Conservation (phyloP, 768 basidiomycete species). For the Podaxis sp. region DNA sequence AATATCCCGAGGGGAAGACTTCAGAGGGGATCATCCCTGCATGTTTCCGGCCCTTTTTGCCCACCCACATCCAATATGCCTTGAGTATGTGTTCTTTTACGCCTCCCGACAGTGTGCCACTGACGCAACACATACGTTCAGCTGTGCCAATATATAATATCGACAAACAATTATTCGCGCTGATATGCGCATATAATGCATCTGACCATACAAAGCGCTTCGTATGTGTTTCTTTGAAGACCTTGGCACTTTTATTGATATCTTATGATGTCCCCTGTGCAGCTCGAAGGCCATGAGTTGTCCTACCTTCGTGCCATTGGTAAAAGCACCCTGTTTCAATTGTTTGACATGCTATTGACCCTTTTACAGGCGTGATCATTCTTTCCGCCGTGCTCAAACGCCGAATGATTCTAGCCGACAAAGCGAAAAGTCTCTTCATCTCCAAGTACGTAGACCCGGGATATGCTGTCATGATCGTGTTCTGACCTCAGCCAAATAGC, state of each 20-base stretch:
- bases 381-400: constrained; percentile 89
- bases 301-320: constrained; percentile 92
- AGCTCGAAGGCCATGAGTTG: constrained; percentile 86
- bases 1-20: constrained; percentile 81
- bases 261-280: neutral
- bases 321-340: constrained; percentile 18
- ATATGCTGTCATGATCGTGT: neutral
- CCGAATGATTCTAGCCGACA: constrained; percentile 91
- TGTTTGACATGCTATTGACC: constrained; percentile 5
- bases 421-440: constrained; percentile 89
- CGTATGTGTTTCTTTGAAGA: constrained; percentile 37
- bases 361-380: constrained; percentile 72
- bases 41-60: constrained; percentile 81
- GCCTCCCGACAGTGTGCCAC: neutral
- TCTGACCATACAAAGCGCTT: constrained; percentile 77
- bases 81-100: constrained; percentile 52
- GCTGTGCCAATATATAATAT: constrained; percentile 92
- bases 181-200: constrained; percentile 89
- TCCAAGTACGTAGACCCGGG: constrained; percentile 60
- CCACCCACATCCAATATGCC: constrained; percentile 79
- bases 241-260: constrained; percentile 7
- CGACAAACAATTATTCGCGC: constrained; percentile 86
- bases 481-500: constrained; percentile 29
- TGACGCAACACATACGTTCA: constrained; percentile 20
- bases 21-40: constrained; percentile 83